Base-by-base conservation (phyloP, 2,329 filamentous ascomycete species). In the Xylariaceae sp. region DNA sequence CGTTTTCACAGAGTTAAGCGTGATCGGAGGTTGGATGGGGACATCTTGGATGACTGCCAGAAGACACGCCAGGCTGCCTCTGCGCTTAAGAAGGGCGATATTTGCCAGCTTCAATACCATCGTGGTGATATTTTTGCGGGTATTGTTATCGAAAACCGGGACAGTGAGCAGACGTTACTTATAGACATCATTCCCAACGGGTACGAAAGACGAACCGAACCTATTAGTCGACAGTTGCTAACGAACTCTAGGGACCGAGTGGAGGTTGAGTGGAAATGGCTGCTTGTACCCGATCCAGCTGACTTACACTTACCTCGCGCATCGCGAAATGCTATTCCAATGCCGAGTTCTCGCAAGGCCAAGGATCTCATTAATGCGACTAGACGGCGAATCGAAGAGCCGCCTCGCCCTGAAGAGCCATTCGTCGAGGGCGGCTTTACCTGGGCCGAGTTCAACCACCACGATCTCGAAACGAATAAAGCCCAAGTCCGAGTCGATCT, bases 1-100 rank as follows among this genome's bases (percentile, higher is more conserved):
- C 89, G 92, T 56, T 96, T 95, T 72, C 94, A 99, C 70, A 84
- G 94, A 47, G 84, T 88, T 13, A 95, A 94, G 74, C 85, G 94
- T 65, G 85, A 90, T 58, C 89, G 87, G 72, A 88, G 87, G 60
- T 71, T 85, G 47, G 83, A 89, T 50, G 80, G 81, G 34, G 83
- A 88, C 51, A 74, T 77, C 1, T 74, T 94, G 57, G 91, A 94
- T 64, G 79, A 81, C 49, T 86, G 88, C 67, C 76, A 82, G 52
- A 82, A 84, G 57, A 81, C 94, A 52, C 79, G 80, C 48, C 79
- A 84, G 53, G 86, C 85, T 41, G 90, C 89, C 1, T 79, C 79
- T 49, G 79, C 79, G 1, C 76, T 96, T 54, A 81, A 85, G 64
- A 74, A 79, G 55, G 87, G 89, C 54, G 87, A 94, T 51, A 81